Conservation (phyloP, 106 monocot species). For the Dendrobium chrysotoxum region DNA sequence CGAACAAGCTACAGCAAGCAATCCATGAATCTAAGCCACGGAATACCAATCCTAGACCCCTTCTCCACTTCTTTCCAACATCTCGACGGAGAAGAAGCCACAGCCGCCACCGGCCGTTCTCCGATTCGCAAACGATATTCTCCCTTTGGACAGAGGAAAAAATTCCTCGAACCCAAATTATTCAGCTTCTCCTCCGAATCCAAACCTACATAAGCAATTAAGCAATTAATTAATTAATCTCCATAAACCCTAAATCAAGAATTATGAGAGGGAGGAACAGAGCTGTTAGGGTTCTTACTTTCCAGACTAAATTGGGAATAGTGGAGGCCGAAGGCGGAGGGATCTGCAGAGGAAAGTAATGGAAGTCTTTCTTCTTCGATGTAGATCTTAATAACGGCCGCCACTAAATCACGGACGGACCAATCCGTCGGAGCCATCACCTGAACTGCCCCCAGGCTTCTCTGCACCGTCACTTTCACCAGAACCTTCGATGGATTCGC, state of each 20-base stretch:
- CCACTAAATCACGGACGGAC: conserved; percentile 48
- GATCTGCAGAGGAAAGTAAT: conserved; percentile 26
- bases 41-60: conserved; percentile 15
- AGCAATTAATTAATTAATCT: neutral
- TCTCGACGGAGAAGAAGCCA: neutral
- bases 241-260: neutral
- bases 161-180: conserved; percentile 56
- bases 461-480: conserved; percentile 63
- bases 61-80: conserved; percentile 27
- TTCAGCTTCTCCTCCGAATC: conserved; percentile 53
- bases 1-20: conserved; percentile 17
- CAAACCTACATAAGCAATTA: conserved; percentile 22
- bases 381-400: conserved; percentile 44
- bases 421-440: conserved; percentile 73
- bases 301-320: conserved; percentile 81
- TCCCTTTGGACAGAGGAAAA: conserved; percentile 61
- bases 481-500: conserved; percentile 35
- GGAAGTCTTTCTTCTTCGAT: conserved; percentile 64
- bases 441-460: conserved; percentile 57
- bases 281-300: conserved; percentile 15
- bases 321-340: conserved; percentile 55
- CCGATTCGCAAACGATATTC: neutral
- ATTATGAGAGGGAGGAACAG: neutral
- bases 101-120: neutral
- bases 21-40: conserved; percentile 43